Evolutionary conservation across 805 yeast species (phyloP).

Genomic region (Clavispora carvajalis): DNA sequence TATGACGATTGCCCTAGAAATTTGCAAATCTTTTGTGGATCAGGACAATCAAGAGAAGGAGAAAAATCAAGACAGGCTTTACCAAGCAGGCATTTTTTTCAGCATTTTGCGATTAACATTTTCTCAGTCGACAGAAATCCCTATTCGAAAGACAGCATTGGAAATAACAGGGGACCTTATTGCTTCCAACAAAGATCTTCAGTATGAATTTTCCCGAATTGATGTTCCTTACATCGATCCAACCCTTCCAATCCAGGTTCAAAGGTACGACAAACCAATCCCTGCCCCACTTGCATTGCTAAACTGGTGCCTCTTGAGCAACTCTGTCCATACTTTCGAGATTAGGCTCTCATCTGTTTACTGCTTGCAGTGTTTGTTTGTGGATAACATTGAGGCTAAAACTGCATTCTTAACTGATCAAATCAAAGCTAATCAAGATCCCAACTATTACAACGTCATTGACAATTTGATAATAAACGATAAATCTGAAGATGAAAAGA

Average conservation of each 20-base stretch:
- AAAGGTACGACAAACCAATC: conserved; percentile 31
- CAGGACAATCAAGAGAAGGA: conserved; percentile 66
- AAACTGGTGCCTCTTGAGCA: conserved; percentile 75
- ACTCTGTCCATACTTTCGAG: conserved; percentile 82
- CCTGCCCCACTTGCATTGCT: conserved; percentile 74
- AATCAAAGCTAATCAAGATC: conserved; percentile 33
- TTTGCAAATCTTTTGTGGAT: conserved; percentile 62
- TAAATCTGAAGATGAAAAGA: not conserved
- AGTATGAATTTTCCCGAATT: conserved; percentile 65
- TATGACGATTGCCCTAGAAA: conserved; percentile 61
- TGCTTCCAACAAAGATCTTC: conserved; percentile 59
- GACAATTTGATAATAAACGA: conserved; percentile 4
- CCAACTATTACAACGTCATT: conserved; percentile 19
- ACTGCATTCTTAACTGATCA: conserved; percentile 64
- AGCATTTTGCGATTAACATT: conserved; percentile 68
- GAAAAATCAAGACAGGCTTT: conserved; percentile 56
- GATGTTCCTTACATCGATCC: conserved; percentile 94
- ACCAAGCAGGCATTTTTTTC: conserved; percentile 58
- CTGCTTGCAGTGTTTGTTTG: conserved; percentile 64
- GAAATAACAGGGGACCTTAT: conserved; percentile 75
- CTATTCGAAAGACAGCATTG: conserved; percentile 63
- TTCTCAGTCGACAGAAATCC: conserved; percentile 55
- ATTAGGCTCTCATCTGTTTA: conserved; percentile 68
- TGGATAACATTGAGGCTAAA: conserved; percentile 58
- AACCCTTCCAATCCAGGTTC: conserved; percentile 43